Conservation (phyloP, 768 basidiomycete species). For the Boletus rufocinnamomeus region DNA sequence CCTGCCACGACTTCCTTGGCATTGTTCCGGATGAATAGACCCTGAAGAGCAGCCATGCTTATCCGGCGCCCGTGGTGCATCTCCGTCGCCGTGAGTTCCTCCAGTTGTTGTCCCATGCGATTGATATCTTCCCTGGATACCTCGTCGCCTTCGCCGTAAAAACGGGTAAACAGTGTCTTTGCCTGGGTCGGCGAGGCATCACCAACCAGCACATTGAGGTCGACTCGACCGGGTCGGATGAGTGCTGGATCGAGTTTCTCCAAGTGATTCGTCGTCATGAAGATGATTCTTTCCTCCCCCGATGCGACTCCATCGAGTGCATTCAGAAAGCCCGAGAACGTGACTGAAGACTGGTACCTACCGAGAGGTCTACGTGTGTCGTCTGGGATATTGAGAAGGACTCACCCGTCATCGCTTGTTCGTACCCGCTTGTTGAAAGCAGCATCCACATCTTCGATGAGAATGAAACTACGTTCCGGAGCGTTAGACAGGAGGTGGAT, state of each 20-base stretch:
- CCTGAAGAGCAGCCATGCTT: constrained; percentile 97
- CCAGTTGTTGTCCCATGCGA: constrained; percentile 52
- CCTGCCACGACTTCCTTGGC: constrained; percentile 55
- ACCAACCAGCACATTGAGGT: constrained; percentile 79
- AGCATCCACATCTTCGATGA: constrained; percentile 97
- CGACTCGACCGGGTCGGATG: constrained; percentile 94
- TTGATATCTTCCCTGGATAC: constrained; percentile 39
- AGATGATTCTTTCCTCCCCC: constrained; percentile 96
- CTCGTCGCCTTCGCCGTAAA: constrained; percentile 64
- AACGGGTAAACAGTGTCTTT: constrained; percentile 71
- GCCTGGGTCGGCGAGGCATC: constrained; percentile 87
- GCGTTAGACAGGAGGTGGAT: constrained; percentile 91
- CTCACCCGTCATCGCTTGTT: constrained; percentile 89
- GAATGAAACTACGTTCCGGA: constrained; percentile 90
- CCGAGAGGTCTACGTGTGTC: constrained; percentile 14
- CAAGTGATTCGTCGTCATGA: constrained; percentile 98
- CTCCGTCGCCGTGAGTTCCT: constrained; percentile 54
- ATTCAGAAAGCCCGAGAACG: constrained; percentile 97
- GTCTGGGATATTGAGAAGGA: constrained; percentile 6
- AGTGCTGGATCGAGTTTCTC: constrained; percentile 89
- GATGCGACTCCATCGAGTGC: constrained; percentile 97
- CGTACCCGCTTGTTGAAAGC: constrained; percentile 94
- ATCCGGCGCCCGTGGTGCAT: constrained; percentile 56
- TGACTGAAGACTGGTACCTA: constrained; percentile 93
- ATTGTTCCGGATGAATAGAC: constrained; percentile 82